These are phyloP conservation scores for Trapa incisa DNA, from an alignment of 345 rosid species.

Conservation along the genomic window DNA sequence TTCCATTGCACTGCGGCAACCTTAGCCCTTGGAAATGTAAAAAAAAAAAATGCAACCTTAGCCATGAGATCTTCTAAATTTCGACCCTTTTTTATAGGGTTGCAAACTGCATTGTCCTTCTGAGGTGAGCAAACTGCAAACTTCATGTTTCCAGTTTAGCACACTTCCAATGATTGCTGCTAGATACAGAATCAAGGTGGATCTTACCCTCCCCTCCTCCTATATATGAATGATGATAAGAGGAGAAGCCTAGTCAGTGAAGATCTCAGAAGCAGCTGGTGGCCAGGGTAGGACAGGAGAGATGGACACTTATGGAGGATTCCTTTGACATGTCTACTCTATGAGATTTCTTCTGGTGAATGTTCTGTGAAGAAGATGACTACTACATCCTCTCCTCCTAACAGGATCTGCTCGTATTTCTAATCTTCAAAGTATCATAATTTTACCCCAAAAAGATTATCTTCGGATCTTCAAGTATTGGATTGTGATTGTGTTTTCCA, in stretches of 20 bases:
- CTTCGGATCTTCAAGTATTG: too few relatives aligned
- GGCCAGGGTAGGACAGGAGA: too few relatives aligned
- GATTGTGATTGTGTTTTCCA: too few relatives aligned
- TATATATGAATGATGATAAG: too few relatives aligned
- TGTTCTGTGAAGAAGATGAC: background rate
- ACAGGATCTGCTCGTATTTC: background rate
- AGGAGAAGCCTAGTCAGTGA: too few relatives aligned
- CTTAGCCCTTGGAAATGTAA: constrained; percentile 1
- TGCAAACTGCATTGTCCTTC: background rate
- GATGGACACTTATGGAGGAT: background rate
- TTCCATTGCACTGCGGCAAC: background rate
- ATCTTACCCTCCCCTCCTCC: background rate
- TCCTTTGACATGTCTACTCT: background rate
- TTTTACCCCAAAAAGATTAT: too few relatives aligned
- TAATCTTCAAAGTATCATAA: too few relatives aligned
- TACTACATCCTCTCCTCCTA: background rate
- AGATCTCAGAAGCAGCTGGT: too few relatives aligned
- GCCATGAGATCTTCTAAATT: background rate
- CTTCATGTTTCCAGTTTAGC: background rate
- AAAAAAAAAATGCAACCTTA: background rate
- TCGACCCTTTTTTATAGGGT: background rate
- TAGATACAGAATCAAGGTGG: background rate
- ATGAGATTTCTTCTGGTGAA: background rate
- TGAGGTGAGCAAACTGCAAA: background rate
- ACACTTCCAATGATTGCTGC: background rate